Evolutionary conservation across 768 basidiomycete species (phyloP).

Genomic region (Strobilomyces dryophilus): DNA sequence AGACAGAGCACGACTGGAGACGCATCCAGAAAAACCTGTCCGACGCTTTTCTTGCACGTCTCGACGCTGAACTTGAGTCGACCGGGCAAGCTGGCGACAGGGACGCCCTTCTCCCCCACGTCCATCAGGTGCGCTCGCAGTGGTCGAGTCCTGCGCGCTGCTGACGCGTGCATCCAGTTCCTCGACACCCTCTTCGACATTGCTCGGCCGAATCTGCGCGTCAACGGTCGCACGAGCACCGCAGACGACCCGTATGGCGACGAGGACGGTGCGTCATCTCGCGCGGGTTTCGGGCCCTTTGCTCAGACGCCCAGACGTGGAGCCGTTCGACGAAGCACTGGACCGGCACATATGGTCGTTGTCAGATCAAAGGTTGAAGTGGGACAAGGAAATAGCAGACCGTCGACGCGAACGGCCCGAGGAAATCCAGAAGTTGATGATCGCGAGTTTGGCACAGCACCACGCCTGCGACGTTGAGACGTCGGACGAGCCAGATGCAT

Average conservation of each 20-base stretch:
- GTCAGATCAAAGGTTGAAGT: constrained; percentile 67
- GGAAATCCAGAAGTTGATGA: constrained; percentile 43
- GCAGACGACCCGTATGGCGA: constrained; percentile 59
- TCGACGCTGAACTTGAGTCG: constrained; percentile 45
- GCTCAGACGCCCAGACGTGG: constrained; percentile 46
- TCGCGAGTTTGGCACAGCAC: constrained; percentile 37
- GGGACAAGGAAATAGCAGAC: constrained; percentile 68
- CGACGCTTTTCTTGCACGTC: constrained; percentile 38
- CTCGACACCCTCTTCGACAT: constrained; percentile 59
- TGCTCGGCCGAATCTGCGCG: constrained; percentile 66
- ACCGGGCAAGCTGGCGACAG: constrained; percentile 40
- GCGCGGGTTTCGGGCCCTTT: not conserved
- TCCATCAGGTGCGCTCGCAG: constrained; percentile 41
- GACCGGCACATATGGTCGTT: constrained; percentile 81
- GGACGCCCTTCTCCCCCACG: constrained; percentile 45
- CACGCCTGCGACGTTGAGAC: constrained; percentile 27
- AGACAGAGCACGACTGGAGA: constrained; percentile 63
- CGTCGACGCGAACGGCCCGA: constrained; percentile 60
- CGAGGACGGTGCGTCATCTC: constrained; percentile 43
- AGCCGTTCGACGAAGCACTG: constrained; percentile 83
- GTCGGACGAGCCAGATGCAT: constrained; percentile 5
- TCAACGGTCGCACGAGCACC: constrained; percentile 63
- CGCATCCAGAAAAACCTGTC: constrained; percentile 53
- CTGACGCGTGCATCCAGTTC: constrained; percentile 38
- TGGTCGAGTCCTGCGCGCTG: not conserved